These are phyloP conservation scores for Aspergillus asperescens DNA, from an alignment of 495 filamentous ascomycete species.

Conservation along the genomic window DNA sequence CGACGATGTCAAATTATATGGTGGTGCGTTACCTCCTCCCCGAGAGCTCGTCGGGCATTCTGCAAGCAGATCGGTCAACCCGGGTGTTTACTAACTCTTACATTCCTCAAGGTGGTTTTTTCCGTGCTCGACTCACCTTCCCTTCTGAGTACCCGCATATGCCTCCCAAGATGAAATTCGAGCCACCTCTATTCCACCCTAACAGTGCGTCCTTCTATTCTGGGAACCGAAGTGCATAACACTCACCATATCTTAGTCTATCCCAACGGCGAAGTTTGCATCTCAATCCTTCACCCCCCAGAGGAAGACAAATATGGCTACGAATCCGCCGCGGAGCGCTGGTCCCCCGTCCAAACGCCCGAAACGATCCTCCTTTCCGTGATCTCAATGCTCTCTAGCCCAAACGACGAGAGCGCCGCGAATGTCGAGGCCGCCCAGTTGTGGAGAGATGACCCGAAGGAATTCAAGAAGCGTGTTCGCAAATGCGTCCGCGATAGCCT, in stretches of 20 bases:
- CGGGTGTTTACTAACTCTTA: background rate
- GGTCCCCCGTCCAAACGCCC: slow-evolving; percentile 95
- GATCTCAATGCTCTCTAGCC: slow-evolving; percentile 86
- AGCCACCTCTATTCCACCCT: slow-evolving; percentile 85
- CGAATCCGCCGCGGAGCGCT: slow-evolving; percentile 84
- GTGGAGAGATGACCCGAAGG: slow-evolving; percentile 77
- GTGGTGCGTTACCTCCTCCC: slow-evolving; percentile 52
- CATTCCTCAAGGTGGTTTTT: slow-evolving; percentile 66
- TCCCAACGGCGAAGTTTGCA: slow-evolving; percentile 83
- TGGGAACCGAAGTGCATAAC: background rate
- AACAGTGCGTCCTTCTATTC: slow-evolving; percentile 54
- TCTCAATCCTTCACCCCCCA: slow-evolving; percentile 93
- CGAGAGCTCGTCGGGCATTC: too few species aligned
- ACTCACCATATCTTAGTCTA: slow-evolving; percentile 53
- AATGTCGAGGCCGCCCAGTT: slow-evolving; percentile 88
- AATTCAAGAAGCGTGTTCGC: slow-evolving; percentile 71
- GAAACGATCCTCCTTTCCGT: slow-evolving; percentile 91
- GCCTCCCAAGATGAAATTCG: slow-evolving; percentile 89
- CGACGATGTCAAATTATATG: slow-evolving; percentile 94
- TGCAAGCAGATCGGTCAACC: background rate
- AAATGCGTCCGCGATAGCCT: slow-evolving; percentile 79
- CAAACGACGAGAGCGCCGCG: slow-evolving; percentile 92
- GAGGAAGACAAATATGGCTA: slow-evolving; percentile 96
- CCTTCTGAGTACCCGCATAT: slow-evolving; percentile 79
- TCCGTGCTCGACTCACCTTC: slow-evolving; percentile 74